Evolutionary conservation across 1,284 basidiomycete species (phyloP).

Genomic region (Ceratobasidium sp.): DNA sequence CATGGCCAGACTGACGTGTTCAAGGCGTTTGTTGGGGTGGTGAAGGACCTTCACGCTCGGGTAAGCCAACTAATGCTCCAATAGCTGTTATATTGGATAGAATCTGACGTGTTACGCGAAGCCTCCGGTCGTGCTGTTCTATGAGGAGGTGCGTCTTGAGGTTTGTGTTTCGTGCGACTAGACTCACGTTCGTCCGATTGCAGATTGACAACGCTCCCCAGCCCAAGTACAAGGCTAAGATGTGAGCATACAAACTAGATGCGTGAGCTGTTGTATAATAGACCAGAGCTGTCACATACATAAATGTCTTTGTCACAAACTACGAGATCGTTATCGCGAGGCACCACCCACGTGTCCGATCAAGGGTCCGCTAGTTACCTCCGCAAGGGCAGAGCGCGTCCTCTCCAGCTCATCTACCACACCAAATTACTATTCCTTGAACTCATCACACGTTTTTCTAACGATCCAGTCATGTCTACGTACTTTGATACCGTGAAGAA

Average conservation of each 20-base stretch:
- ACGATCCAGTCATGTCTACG: conserved; percentile 72
- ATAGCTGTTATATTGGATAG: not conserved
- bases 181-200: not conserved
- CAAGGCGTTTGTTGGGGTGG: conserved; percentile 41
- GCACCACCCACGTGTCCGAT: conserved; percentile 32
- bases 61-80: conserved; percentile 3
- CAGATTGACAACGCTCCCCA: conserved; percentile 35
- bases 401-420: conserved; percentile 22
- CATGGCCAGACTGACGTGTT: conserved; percentile 40
- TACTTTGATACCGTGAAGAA: conserved; percentile 88
- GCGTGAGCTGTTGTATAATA: not conserved
- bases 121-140: conserved; percentile 41
- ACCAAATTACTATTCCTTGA: conserved; percentile 5
- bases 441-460: conserved; percentile 4
- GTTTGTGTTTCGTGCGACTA: not conserved
- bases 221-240: conserved; percentile 20
- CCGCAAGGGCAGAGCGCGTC: not conserved
- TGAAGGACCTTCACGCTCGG: conserved; percentile 35
- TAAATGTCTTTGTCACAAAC: not conserved
- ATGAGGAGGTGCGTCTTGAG: conserved; percentile 31
- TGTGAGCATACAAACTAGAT: not conserved
- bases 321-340: not conserved
- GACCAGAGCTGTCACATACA: not conserved
- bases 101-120: not conserved
- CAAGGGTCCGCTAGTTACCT: conserved; percentile 16